Conservation (phyloP, 257 asterid species). For the Solanum neorickii region DNA sequence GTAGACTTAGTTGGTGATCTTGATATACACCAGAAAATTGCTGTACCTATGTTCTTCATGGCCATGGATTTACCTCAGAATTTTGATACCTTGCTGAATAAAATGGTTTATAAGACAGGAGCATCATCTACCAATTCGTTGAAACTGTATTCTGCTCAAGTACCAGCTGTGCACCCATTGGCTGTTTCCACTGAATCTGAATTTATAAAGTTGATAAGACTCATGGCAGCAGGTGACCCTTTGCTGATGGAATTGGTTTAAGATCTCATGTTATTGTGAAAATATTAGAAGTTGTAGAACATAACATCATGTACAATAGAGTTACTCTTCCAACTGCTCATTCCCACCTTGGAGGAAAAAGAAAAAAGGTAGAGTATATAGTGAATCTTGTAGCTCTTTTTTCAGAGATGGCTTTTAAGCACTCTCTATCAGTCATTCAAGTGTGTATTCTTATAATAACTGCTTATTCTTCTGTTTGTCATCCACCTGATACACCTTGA, state of each 20-base stretch:
- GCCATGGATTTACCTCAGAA: conserved; percentile 35
- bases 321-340: neutral
- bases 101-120: conserved; percentile 5
- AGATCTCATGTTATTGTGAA: neutral
- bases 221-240: conserved; percentile 15
- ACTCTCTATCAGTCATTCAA: neutral
- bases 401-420: neutral
- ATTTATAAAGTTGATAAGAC: conserved; percentile 5
- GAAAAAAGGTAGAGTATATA: neutral
- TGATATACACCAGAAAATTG: conserved; percentile 35
- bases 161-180: conserved; percentile 11
- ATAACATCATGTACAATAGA: neutral
- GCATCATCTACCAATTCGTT: neutral
- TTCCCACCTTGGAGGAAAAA: neutral
- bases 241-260: conserved; percentile 11
- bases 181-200: conserved; percentile 6
- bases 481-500: neutral
- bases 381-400: neutral
- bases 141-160: conserved; percentile 12
- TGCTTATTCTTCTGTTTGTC: neutral
- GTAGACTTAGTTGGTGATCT: conserved; percentile 28
- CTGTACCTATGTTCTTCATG: conserved; percentile 35
- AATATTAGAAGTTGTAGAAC: neutral
- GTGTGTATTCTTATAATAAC: neutral
- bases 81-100: conserved; percentile 22